phyloP scores from a whole-genome alignment of 2,329 filamentous ascomycete species.

The Penicillium sp. region DNA sequence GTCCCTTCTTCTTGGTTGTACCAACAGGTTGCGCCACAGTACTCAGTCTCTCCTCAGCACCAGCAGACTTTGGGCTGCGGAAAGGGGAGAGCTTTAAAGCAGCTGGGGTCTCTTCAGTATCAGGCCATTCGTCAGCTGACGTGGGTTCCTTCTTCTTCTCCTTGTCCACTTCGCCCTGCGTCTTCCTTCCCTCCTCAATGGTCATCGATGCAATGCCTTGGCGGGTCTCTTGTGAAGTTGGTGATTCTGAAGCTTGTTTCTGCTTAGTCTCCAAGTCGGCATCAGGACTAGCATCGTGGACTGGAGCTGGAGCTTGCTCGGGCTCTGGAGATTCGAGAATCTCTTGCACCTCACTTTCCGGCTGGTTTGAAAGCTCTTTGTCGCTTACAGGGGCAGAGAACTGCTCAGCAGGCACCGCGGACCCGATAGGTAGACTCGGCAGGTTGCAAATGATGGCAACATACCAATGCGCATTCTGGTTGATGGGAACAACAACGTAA shows the following conservation, averaged over 20 bases:
- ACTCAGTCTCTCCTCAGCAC: neutral
- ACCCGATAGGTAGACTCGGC: slow-evolving; percentile 51
- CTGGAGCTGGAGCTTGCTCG: slow-evolving; percentile 13
- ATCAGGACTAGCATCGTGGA: neutral
- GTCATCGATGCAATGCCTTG: slow-evolving; percentile 30
- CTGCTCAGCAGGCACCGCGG: slow-evolving; percentile 1
- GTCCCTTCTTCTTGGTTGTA: slow-evolving; percentile 30
- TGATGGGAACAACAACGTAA: slow-evolving; percentile 88
- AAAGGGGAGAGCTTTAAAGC: slow-evolving; percentile 19
- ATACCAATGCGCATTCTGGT: slow-evolving; percentile 87
- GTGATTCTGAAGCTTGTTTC: neutral
- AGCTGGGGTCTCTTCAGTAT: slow-evolving; percentile 33
- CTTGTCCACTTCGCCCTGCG: slow-evolving; percentile 27
- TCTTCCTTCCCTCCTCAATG: slow-evolving; percentile 4
- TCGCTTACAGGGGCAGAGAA: slow-evolving; percentile 6
- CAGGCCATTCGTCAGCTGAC: slow-evolving; percentile 33
- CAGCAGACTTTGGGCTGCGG: slow-evolving; percentile 10
- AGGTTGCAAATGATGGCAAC: slow-evolving; percentile 93
- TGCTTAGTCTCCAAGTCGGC: neutral
- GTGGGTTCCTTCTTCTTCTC: slow-evolving; percentile 30
- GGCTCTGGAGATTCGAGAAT: slow-evolving; percentile 29
- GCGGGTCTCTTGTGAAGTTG: slow-evolving; percentile 22
- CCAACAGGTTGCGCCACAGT: slow-evolving; percentile 6
- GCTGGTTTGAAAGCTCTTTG: slow-evolving; percentile 11
- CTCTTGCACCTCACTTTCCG: slow-evolving; percentile 25